A percentile compares a stretch with the other conserved stretches of the same genome.
These are phyloP conservation scores for Candida hispaniensis DNA, from an alignment of 805 yeast species.

Conservation along the genomic window DNA sequence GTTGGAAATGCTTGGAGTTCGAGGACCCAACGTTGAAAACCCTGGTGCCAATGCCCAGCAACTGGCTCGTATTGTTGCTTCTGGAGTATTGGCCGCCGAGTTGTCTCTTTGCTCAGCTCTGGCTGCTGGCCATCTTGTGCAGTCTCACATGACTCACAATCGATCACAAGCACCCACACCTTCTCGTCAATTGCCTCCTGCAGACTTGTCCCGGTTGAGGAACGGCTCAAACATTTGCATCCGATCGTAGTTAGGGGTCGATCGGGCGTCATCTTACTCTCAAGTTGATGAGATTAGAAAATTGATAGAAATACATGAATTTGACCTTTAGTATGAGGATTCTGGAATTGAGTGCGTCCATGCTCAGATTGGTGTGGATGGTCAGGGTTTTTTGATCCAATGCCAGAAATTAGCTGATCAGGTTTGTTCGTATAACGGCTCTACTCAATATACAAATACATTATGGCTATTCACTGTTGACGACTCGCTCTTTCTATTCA, in stretches of 20 bases:
- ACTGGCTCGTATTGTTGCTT: constrained; percentile 84
- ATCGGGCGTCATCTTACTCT: too few relatives aligned
- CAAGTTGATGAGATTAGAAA: too few relatives aligned
- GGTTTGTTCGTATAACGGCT: too few relatives aligned
- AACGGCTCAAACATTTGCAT: constrained; percentile 73
- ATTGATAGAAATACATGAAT: too few relatives aligned
- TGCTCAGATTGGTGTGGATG: too few relatives aligned
- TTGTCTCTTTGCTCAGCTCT: constrained; percentile 88
- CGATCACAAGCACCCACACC: constrained; percentile 48
- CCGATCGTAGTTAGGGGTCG: constrained; percentile 31
- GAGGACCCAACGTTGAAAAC: constrained; percentile 86
- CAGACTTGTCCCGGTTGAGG: constrained; percentile 41
- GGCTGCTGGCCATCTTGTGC: constrained; percentile 97
- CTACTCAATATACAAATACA: too few relatives aligned
- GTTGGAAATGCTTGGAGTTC: constrained; percentile 87
- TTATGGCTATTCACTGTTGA: too few relatives aligned
- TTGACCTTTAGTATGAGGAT: too few relatives aligned
- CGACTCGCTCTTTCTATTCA: too few relatives aligned
- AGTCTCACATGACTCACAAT: constrained; percentile 94
- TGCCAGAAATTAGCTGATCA: too few relatives aligned
- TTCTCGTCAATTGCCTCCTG: constrained; percentile 27
- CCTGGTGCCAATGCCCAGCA: constrained; percentile 96
- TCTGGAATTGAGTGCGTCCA: too few relatives aligned
- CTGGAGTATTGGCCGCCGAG: constrained; percentile 94
- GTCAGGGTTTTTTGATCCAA: too few relatives aligned